Percentiles rank a stretch among this genome's conserved stretches.
phyloP scores from a whole-genome alignment of 2,329 filamentous ascomycete genomes.

The Aspergillus proliferans region DNA sequence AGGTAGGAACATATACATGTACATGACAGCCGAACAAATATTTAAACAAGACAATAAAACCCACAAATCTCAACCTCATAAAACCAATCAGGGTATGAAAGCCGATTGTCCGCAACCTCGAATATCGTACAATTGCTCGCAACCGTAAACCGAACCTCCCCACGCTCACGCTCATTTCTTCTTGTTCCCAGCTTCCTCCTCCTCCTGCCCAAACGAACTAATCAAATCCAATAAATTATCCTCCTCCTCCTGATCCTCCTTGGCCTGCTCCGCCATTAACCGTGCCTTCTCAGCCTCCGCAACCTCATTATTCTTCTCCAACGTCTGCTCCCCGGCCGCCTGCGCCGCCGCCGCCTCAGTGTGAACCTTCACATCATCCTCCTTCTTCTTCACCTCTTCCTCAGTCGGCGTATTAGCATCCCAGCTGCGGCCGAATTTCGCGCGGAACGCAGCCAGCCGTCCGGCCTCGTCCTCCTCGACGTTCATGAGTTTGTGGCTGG shows the following conservation, averaged over 20 bases:
- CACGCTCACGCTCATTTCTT: slow-evolving; percentile 24
- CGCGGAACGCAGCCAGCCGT: slow-evolving; percentile 76
- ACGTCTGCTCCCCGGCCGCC: slow-evolving; percentile 36
- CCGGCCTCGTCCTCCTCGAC: slow-evolving; percentile 95
- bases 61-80: background rate
- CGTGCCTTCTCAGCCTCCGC: slow-evolving; percentile 8
- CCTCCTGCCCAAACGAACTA: slow-evolving; percentile 43
- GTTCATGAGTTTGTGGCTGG: slow-evolving; percentile 70
- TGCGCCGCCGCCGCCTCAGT: slow-evolving; percentile 16
- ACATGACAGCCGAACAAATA: slow-evolving; percentile 4
- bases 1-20: slow-evolving; percentile 6
- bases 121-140: background rate
- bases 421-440: slow-evolving; percentile 75
- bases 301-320: slow-evolving; percentile 32
- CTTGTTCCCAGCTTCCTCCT: slow-evolving; percentile 28
- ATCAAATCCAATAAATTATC: slow-evolving; percentile 55
- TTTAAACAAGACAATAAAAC: slow-evolving; percentile 10
- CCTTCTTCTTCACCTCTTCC: slow-evolving; percentile 20
- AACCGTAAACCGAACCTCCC: slow-evolving; percentile 1
- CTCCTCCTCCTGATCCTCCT: slow-evolving; percentile 39
- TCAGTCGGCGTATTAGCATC: slow-evolving; percentile 50
- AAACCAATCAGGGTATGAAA: slow-evolving; percentile 4
- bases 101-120: background rate
- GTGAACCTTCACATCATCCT: slow-evolving; percentile 31
- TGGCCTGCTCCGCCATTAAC: slow-evolving; percentile 32